phyloP scores from a whole-genome alignment of 2,329 filamentous ascomycete species.

The Exophiala phaeomuriformis region DNA sequence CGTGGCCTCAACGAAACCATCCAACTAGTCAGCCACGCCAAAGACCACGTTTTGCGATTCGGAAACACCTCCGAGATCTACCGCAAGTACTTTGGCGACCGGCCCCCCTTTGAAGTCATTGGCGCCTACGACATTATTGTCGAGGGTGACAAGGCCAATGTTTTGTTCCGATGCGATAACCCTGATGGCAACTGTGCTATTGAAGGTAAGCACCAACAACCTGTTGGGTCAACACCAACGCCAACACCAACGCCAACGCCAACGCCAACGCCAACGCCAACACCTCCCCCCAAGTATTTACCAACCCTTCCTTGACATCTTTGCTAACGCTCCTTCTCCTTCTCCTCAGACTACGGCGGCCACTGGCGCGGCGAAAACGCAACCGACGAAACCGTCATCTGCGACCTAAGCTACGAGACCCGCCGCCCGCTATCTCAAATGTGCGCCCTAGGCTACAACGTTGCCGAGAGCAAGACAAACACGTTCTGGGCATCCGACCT shows the following conservation, averaged over 20 bases:
- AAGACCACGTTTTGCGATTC: slow-evolving; percentile 46
- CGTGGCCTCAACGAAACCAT: slow-evolving; percentile 54
- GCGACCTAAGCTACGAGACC: slow-evolving; percentile 52
- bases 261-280: background rate
- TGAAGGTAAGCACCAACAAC: slow-evolving; percentile 36
- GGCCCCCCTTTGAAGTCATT: slow-evolving; percentile 50
- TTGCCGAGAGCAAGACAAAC: slow-evolving; percentile 50
- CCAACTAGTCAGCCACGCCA: slow-evolving; percentile 53
- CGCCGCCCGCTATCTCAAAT: slow-evolving; percentile 53
- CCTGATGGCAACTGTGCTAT: slow-evolving; percentile 56
- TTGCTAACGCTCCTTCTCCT: no score
- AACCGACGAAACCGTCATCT: slow-evolving; percentile 62
- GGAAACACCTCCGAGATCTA: slow-evolving; percentile 54
- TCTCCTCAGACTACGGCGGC: slow-evolving; percentile 42
- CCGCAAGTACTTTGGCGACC: slow-evolving; percentile 60
- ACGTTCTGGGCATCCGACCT: slow-evolving; percentile 61
- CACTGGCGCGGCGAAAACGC: slow-evolving; percentile 62
- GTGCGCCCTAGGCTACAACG: slow-evolving; percentile 57
- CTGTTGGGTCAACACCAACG: slow-evolving; percentile 1
- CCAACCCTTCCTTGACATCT: no score
- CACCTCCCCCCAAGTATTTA: no score
- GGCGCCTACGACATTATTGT: slow-evolving; percentile 58
- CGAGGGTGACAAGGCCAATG: slow-evolving; percentile 49
- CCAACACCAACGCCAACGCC: background rate
- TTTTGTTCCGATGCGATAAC: slow-evolving; percentile 62